Percentiles rank a stretch among this genome's conserved stretches.
Evolutionary conservation across 2,329 filamentous ascomycete species (phyloP).

Genomic region (Triangularia setosa): DNA sequence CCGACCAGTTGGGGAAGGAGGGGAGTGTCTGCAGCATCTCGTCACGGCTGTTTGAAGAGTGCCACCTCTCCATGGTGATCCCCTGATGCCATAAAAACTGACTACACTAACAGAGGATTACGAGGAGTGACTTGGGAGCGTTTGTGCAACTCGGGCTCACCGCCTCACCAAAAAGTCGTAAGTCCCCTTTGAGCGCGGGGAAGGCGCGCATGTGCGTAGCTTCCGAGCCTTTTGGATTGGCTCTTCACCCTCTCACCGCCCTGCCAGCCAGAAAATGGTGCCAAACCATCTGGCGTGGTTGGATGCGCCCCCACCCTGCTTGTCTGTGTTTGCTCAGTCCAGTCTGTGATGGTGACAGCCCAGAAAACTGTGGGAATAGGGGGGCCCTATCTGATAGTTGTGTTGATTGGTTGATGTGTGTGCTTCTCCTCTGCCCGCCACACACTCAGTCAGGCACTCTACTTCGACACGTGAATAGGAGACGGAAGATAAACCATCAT

Average conservation of each 20-base stretch:
- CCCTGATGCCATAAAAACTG: not conserved
- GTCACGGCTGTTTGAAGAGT: too few relatives aligned
- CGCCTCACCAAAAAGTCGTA: not conserved
- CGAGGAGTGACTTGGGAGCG: not conserved
- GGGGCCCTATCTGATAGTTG: not conserved
- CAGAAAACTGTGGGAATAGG: not conserved
- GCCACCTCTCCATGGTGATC: too few relatives aligned
- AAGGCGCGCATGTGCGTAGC: not conserved
- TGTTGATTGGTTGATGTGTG: too few relatives aligned
- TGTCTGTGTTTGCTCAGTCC: not conserved
- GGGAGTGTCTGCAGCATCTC: not conserved
- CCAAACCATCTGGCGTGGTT: not conserved
- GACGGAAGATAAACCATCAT: too few relatives aligned
- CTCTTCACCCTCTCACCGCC: conserved; percentile 1
- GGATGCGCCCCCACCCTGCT: not conserved
- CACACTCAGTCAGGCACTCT: too few relatives aligned
- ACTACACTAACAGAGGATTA: not conserved
- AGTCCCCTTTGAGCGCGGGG: not conserved
- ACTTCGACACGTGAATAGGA: too few relatives aligned
- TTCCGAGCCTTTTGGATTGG: not conserved
- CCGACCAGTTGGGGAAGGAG: not conserved
- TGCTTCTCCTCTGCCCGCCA: not conserved
- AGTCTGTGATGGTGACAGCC: not conserved
- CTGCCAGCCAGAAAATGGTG: not conserved
- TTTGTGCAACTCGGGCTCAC: not conserved